These are phyloP conservation scores for Phytophthora sansomeana DNA, from an alignment of 352 stramenopile species.

Conservation along the genomic window DNA sequence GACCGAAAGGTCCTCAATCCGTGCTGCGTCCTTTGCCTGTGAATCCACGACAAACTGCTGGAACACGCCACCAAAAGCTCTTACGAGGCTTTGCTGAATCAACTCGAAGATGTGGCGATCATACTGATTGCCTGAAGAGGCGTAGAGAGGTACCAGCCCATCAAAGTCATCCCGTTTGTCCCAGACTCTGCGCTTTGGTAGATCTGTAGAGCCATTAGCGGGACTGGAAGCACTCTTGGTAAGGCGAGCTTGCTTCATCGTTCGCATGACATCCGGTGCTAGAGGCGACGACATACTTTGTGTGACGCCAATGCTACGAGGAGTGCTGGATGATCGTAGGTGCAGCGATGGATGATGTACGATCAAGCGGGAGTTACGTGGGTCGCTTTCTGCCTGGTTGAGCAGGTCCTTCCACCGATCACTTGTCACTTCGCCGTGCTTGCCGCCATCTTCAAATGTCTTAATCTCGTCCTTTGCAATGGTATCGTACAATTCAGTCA, in stretches of 20 bases:
- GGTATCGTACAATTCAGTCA: conserved; percentile 76
- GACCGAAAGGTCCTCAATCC: conserved; percentile 30
- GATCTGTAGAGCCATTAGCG: conserved; percentile 3
- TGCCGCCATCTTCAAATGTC: conserved; percentile 83
- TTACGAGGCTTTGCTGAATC: conserved; percentile 57
- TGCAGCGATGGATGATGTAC: conserved; percentile 53
- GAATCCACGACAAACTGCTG: conserved; percentile 72
- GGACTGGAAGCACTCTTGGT: conserved; percentile 35
- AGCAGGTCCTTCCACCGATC: conserved; percentile 86
- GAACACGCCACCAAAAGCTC: conserved; percentile 77
- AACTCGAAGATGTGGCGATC: conserved; percentile 79
- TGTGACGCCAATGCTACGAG: conserved; percentile 18
- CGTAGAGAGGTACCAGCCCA: conserved; percentile 21
- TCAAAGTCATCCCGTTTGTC: conserved; percentile 20
- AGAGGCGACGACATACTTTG: conserved; percentile 17
- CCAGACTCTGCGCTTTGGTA: conserved; percentile 17
- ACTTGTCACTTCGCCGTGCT: conserved; percentile 77
- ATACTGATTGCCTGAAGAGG: conserved; percentile 54
- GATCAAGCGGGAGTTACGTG: conserved; percentile 66
- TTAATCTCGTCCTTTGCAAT: conserved; percentile 85
- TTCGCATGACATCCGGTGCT: conserved; percentile 34
- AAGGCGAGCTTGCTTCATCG: conserved; percentile 34
- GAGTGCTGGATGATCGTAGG: conserved; percentile 33
- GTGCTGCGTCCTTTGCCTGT: conserved; percentile 52
- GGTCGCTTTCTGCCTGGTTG: conserved; percentile 73